phyloP scores from a whole-genome alignment of 2,329 filamentous ascomycete genomes.

The Aureobasidium pullulans region DNA sequence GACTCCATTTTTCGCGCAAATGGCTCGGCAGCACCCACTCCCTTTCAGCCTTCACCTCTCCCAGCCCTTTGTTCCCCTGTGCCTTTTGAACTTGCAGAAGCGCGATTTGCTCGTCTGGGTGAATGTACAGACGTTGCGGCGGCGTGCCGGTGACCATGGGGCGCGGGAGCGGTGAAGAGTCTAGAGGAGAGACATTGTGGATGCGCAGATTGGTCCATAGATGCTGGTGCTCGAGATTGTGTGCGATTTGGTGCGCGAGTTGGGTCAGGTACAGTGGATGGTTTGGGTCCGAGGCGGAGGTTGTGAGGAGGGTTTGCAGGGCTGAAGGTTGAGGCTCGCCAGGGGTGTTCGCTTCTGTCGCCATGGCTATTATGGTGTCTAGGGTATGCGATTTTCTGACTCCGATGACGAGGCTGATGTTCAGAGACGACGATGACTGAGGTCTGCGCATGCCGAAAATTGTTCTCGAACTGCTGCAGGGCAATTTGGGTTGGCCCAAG shows the following conservation, averaged over 20 bases:
- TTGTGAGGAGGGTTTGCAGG: constrained; percentile 17
- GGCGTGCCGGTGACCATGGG: constrained; percentile 66
- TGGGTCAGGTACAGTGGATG: constrained; percentile 29
- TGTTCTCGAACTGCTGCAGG: constrained; percentile 8
- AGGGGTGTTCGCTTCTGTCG: not conserved
- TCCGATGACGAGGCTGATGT: not conserved
- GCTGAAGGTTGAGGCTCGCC: constrained; percentile 16
- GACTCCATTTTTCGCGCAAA: constrained; percentile 63
- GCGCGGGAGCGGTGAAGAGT: constrained; percentile 38
- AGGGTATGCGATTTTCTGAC: not conserved
- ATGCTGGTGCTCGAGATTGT: constrained; percentile 69
- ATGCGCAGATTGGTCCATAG: constrained; percentile 59
- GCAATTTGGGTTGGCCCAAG: not conserved
- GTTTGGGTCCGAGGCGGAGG: constrained; percentile 10
- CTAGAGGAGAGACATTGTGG: constrained; percentile 30
- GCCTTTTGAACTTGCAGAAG: constrained; percentile 51
- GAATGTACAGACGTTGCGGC: constrained; percentile 64
- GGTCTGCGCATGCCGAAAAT: not conserved
- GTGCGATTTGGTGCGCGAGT: constrained; percentile 54
- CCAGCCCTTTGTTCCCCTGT: constrained; percentile 26
- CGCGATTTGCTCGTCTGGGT: constrained; percentile 75
- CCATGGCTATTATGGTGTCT: not conserved
- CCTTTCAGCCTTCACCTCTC: constrained; percentile 36
- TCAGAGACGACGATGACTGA: not conserved
- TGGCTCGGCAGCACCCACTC: constrained; percentile 76